phyloP scores from a whole-genome alignment of 768 basidiomycete species.

The Boletus reticuloceps region DNA sequence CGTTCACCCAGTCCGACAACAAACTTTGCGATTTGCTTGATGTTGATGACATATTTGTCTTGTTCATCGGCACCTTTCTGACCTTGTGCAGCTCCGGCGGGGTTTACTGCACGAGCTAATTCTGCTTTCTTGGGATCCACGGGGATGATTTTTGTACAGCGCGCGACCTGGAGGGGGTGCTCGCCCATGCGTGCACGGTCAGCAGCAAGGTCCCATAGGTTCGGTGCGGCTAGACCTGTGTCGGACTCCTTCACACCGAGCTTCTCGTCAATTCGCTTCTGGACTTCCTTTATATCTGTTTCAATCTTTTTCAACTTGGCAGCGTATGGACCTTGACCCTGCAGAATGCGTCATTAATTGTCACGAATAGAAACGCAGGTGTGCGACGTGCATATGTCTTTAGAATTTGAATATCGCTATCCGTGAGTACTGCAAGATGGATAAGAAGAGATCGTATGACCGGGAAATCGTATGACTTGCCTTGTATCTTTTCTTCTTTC shows the following conservation, averaged over 20 bases:
- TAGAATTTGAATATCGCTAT: slow-evolving; percentile 97
- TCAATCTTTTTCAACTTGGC: slow-evolving; percentile 84
- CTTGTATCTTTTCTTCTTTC: slow-evolving; percentile 91
- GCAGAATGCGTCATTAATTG: slow-evolving; percentile 5
- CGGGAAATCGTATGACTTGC: slow-evolving; percentile 39
- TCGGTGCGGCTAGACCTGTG: slow-evolving; percentile 94
- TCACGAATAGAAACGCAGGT: background rate
- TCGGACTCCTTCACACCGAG: slow-evolving; percentile 99
- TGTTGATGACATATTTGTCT: slow-evolving; percentile 99
- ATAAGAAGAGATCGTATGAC: slow-evolving; percentile 11
- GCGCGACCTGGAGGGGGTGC: slow-evolving; percentile 93
- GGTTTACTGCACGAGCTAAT: slow-evolving; percentile 75
- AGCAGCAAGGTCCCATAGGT: slow-evolving; percentile 94
- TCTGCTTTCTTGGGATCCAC: slow-evolving; percentile 74
- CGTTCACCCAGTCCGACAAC: slow-evolving; percentile 96
- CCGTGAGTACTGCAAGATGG: slow-evolving; percentile 72
- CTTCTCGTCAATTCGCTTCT: slow-evolving; percentile 97
- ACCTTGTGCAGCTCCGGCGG: slow-evolving; percentile 72
- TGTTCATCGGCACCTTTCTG: slow-evolving; percentile 98
- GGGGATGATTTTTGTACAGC: slow-evolving; percentile 97
- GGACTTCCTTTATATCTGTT: slow-evolving; percentile 90
- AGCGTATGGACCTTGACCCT: slow-evolving; percentile 99
- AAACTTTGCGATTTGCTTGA: slow-evolving; percentile 99
- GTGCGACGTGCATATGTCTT: slow-evolving; percentile 83
- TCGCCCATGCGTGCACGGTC: slow-evolving; percentile 91